These are phyloP conservation scores for Fremontodendron californicum DNA, from an alignment of 345 rosid species.

Conservation along the genomic window DNA sequence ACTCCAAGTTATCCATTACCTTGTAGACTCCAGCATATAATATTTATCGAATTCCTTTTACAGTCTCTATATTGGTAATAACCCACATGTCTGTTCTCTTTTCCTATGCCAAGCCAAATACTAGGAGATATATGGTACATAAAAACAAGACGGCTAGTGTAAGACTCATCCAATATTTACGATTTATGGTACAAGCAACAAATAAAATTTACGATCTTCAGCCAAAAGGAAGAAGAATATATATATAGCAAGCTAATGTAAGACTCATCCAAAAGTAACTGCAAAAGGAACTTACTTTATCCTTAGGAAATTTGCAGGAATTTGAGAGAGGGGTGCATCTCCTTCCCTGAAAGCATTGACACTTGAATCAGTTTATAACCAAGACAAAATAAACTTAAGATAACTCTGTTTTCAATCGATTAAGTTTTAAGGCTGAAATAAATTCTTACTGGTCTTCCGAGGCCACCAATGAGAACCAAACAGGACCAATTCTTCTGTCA, in stretches of 20 bases:
- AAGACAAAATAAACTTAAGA: slow-evolving; percentile 4
- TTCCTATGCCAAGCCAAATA: neutral
- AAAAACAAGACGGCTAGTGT: too few relatives aligned
- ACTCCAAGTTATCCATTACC: neutral
- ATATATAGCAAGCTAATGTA: neutral
- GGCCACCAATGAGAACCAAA: slow-evolving; percentile 92
- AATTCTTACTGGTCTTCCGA: slow-evolving; percentile 77
- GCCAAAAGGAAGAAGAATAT: neutral
- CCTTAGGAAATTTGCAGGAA: slow-evolving; percentile 71
- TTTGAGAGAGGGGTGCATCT: slow-evolving; percentile 72
- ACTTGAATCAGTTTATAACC: slow-evolving; percentile 23
- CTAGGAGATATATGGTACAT: neutral
- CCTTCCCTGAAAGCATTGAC: slow-evolving; percentile 66
- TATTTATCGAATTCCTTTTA: neutral
- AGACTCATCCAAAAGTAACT: neutral
- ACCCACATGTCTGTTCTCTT: neutral
- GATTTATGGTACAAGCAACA: neutral
- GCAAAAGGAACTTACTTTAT: slow-evolving; percentile 53
- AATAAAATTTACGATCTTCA: neutral
- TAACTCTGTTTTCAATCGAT: slow-evolving; percentile 4
- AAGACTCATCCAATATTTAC: too few relatives aligned
- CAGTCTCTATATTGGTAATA: neutral
- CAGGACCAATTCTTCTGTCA: slow-evolving; percentile 61
- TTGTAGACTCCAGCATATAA: neutral
- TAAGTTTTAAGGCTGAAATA: slow-evolving; percentile 19